Evolutionary conservation across 2,329 filamentous ascomycete species (phyloP).

Genomic region (Ophiosphaerella herpotricha): DNA sequence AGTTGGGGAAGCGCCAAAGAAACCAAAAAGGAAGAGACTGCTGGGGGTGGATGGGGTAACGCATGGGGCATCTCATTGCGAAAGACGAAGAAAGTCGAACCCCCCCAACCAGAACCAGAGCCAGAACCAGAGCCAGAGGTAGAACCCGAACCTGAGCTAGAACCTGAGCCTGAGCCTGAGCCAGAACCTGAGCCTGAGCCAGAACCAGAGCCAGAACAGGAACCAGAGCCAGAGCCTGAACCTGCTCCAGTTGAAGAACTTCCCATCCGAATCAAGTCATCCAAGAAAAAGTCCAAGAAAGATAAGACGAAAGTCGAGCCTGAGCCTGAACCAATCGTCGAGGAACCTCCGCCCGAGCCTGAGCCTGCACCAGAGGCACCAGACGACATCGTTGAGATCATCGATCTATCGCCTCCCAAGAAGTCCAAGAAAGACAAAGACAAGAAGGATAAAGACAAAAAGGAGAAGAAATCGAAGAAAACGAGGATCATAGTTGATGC

Average conservation of each 20-base stretch:
- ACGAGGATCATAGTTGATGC: conserved; percentile 29
- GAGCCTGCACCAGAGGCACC: conserved; percentile 25
- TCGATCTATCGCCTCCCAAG: conserved; percentile 36
- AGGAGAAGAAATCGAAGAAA: conserved; percentile 36
- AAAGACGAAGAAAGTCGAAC: conserved; percentile 52
- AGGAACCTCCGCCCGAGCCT: conserved; percentile 6
- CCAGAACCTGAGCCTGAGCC: conserved; percentile 23
- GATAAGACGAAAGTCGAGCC: conserved; percentile 25
- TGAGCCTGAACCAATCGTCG: conserved; percentile 10
- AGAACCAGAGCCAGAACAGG: conserved; percentile 26
- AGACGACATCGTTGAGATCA: conserved; percentile 27
- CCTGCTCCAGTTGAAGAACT: conserved; percentile 26
- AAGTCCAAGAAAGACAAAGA: conserved; percentile 36
- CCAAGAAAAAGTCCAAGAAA: conserved; percentile 48
- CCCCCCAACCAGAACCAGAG: conserved; percentile 30
- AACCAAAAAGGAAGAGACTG: conserved; percentile 33
- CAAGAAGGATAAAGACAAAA: conserved; percentile 33
- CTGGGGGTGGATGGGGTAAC: conserved; percentile 38
- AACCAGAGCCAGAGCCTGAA: conserved; percentile 9
- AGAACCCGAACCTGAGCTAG: conserved; percentile 5
- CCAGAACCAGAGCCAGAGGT: conserved; percentile 2
- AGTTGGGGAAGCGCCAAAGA: conserved; percentile 1
- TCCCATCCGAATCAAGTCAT: conserved; percentile 42
- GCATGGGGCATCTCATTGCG: conserved; percentile 53
- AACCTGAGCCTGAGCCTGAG: conserved; percentile 31